Percentiles rank a stretch among this genome's conserved stretches.
Conservation (phyloP, 306 rosid genomes). For the Corylus americana region DNA sequence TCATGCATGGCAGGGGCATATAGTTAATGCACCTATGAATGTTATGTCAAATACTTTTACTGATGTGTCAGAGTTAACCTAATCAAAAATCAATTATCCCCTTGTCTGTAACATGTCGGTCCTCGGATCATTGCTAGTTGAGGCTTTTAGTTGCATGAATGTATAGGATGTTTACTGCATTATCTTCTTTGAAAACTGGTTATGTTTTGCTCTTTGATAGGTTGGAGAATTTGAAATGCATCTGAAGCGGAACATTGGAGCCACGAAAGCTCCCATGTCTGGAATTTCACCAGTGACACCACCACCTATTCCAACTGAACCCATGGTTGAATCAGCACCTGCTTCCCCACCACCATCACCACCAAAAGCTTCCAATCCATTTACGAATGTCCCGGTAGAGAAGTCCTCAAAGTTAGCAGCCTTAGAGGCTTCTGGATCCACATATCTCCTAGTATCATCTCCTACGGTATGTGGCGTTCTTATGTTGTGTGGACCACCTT, state of each 20-base stretch:
- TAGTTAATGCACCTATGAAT: not conserved
- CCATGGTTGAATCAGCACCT: slow-evolving; percentile 69
- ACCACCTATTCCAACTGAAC: slow-evolving; percentile 80
- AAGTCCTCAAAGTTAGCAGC: slow-evolving; percentile 74
- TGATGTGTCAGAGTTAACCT: not conserved
- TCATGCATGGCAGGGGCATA: not conserved
- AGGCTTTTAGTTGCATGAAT: not conserved
- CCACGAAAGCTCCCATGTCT: slow-evolving; percentile 56
- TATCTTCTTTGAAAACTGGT: slow-evolving; percentile 24
- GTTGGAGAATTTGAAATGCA: slow-evolving; percentile 98
- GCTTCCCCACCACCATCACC: slow-evolving; percentile 48
- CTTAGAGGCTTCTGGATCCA: slow-evolving; percentile 77
- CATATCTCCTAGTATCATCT: slow-evolving; percentile 63
- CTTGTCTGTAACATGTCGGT: not conserved
- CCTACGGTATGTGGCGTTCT: slow-evolving; percentile 56
- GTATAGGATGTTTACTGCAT: not conserved
- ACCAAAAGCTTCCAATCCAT: slow-evolving; percentile 63
- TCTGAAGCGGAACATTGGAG: slow-evolving; percentile 85
- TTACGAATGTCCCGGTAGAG: slow-evolving; percentile 38
- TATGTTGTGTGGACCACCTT: not conserved
- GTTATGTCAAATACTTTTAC: not conserved
- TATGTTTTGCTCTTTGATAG: slow-evolving; percentile 42
- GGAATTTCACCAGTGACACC: slow-evolving; percentile 67
- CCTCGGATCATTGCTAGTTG: not conserved
- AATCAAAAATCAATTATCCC: not conserved